These are phyloP conservation scores for Tilletia caries DNA, from an alignment of 1,284 basidiomycete species.

Conservation along the genomic window DNA sequence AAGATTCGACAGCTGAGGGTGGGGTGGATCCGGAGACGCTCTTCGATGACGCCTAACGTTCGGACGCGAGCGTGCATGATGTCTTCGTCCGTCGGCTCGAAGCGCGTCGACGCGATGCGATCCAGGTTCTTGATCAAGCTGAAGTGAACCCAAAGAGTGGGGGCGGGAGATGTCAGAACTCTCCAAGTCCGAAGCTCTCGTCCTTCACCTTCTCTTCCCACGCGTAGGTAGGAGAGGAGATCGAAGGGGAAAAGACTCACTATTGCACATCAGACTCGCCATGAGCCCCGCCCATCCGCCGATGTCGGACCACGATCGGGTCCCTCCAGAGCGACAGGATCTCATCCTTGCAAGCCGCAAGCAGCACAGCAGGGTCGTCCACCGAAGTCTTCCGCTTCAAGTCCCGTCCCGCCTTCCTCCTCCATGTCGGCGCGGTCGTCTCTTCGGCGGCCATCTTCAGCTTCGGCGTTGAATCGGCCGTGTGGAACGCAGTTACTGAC, in stretches of 20 bases:
- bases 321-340: conserved; percentile 14
- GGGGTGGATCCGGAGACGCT: conserved; percentile 27
- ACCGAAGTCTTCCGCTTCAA: not conserved
- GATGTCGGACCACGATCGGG: not conserved
- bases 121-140: conserved; percentile 30
- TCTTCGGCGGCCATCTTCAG: no score
- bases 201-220: no score
- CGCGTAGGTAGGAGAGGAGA: no score
- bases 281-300: not conserved
- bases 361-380: not conserved
- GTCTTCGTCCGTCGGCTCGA: conserved; percentile 31
- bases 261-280: not conserved
- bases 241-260: not conserved
- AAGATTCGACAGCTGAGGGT: conserved; percentile 29
- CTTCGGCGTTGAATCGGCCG: no score
- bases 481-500: no score
- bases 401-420: not conserved
- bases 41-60: conserved; percentile 34
- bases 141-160: not conserved
- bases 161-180: no score
- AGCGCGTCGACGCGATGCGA: conserved; percentile 21
- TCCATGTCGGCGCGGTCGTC: no score
- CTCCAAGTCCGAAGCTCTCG: no score
- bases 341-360: conserved; percentile 5
- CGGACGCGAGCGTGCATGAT: conserved; percentile 40